Evolutionary conservation across 192 early-diverging fungal genomes (phyloP), one percentile per base, ranked within the genome.

Genomic region (Entomortierella parvispora): DNA sequence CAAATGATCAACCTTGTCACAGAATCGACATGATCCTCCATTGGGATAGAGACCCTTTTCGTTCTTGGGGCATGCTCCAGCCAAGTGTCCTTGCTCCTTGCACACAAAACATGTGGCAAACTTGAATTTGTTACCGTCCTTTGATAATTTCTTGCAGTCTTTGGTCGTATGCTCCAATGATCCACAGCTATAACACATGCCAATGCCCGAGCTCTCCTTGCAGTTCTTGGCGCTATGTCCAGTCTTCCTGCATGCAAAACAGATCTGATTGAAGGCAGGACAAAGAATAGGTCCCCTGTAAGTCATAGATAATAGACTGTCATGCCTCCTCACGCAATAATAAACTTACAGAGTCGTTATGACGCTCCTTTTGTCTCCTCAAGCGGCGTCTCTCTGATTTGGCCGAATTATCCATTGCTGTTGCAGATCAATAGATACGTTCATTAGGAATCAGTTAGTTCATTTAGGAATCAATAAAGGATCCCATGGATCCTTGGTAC

Each of bases 61-160:
- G 84, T 97, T 97, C 80, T 95, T 82, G n/a, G 89, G 87, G 71
- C 97, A 98, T 43, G 84, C 74, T 31, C 88, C 83, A 52, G 94
- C 85, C 51, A 98, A 68, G 74, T 98, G 97, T 0, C 97, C 97
- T 37, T 83, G 80, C 48, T 81, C 84, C 43, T 92, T 89, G 84
- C 96, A 98, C 48, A 97, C 87, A 82, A 93, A 96, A 64, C 96
- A 98, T 23, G 83, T 88, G 8, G 95, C 93, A 84, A 86, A 97
- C 7, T 91, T 89, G 54, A 91, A 89, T 45, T 80, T 70, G 58
- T 86, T 79, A 69, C 65, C 61, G 42, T 72, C 79, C 66, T 85
- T 84, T 45, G 80, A 71, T 18, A 76, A 71, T 62, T 91, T 83
- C 68, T 85, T 85, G 62, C 96, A 98, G 49, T 90, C 65, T 58